Evolutionary conservation across 2,329 filamentous ascomycete species (phyloP).

Genomic region (Septoria linicola): DNA sequence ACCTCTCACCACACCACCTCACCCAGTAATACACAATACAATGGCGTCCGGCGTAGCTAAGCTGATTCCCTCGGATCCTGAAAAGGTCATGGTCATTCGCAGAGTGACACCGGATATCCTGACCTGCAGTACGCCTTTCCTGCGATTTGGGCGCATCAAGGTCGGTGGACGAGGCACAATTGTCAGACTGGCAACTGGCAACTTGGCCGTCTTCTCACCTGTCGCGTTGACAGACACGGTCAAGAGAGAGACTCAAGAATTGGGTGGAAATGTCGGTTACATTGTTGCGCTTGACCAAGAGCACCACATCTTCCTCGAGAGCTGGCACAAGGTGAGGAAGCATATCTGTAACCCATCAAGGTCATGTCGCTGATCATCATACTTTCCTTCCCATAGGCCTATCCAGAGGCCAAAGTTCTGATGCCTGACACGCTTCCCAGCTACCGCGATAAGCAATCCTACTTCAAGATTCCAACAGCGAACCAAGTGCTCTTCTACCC

Average conservation of each 20-base stretch:
- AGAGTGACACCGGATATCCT: constrained; percentile 75
- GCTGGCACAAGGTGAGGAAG: constrained; percentile 68
- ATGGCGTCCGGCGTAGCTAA: constrained; percentile 37
- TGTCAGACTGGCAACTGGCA: constrained; percentile 73
- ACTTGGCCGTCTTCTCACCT: constrained; percentile 87
- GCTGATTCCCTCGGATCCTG: constrained; percentile 61
- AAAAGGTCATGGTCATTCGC: constrained; percentile 86
- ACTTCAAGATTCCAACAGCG: constrained; percentile 31
- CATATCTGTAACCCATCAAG: constrained; percentile 19
- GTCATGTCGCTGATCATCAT: constrained; percentile 4
- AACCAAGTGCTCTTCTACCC: constrained; percentile 56
- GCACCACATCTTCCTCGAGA: constrained; percentile 89
- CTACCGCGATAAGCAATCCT: constrained; percentile 61
- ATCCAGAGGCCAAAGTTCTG: constrained; percentile 74
- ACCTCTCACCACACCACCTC: neutral
- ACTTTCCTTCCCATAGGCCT: constrained; percentile 51
- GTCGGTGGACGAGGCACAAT: constrained; percentile 86
- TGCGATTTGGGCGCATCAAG: constrained; percentile 73
- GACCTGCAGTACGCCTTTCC: constrained; percentile 80
- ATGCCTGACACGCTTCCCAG: constrained; percentile 79
- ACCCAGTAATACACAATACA: no score
- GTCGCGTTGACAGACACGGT: constrained; percentile 78
- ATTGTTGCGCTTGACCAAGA: constrained; percentile 85
- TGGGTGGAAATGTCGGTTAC: constrained; percentile 68
- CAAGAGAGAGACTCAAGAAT: constrained; percentile 58